Base-by-base conservation (phyloP, 2,329 filamentous ascomycete genomes). In the Fulvia fulva region DNA sequence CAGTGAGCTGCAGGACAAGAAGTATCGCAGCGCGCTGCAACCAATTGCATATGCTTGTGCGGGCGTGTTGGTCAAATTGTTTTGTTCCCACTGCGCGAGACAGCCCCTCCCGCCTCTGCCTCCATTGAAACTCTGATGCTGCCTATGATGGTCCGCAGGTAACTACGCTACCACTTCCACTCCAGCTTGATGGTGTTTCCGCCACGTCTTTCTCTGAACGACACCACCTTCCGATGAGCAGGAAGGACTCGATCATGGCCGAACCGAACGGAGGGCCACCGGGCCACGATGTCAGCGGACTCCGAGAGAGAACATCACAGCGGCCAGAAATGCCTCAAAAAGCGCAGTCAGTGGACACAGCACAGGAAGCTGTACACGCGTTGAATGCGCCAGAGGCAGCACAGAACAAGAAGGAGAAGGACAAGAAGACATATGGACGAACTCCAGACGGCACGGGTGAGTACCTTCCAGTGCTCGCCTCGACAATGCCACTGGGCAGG, bases 391-490 rank as follows among this genome's bases (percentile, higher is more conserved):
- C 76, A 59, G 78, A 81, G 67, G 75, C 78, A 54, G 75, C 74
- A 55, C 67, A 71, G 3, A 73, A 77, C 65, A 78, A 80, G 62
- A 68, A 76, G 63, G 77, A 80, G 60, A 80, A 82, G 61, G 76
- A 82, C 61, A 86, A 85, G 73, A 93, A 90, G 80, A 96, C 91
- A 0, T 96, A 89, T 80, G 93, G 93, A 56, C 87, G 92, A 64
- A 97, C 93, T 14, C 90, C 90, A 28, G 89, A 92, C 76, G 93
- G 93, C 69, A 95, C 85, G 76, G 86, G 93, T 97, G 83, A 76
- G 89, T 80, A 55, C 63, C 25, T 55, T 59, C 50, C 57, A 51
- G 52, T 47, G 54, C 53, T 55, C 47, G 43, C 19, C 51, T n/a
- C 26, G 25, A 57, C 30, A n/a, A 51, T 49, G 47, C 32, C 46